phyloP scores from a whole-genome alignment of 352 stramenopile species.

The Thalassiosira ordinaria region DNA sequence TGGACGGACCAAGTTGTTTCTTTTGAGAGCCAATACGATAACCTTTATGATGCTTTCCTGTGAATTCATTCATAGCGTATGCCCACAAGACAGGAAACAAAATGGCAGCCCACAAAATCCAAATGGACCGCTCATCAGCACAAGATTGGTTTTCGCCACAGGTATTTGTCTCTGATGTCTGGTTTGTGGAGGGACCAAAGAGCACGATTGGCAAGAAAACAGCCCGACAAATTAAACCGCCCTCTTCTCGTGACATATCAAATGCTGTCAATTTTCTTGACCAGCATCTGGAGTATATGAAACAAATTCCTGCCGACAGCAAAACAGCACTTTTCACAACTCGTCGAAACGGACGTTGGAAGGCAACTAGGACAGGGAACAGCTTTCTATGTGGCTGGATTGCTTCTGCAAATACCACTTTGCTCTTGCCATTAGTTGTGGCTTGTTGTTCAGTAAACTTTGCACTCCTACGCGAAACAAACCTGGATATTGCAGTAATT shows the following conservation, averaged over 20 bases:
- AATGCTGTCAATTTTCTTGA: slow-evolving; percentile 58
- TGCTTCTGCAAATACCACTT: neutral
- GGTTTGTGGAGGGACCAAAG: no score
- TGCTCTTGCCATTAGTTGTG: neutral
- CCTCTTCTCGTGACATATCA: slow-evolving; percentile 43
- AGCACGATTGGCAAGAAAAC: slow-evolving; percentile 45
- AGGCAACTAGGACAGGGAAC: slow-evolving; percentile 48
- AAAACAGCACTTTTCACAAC: slow-evolving; percentile 44
- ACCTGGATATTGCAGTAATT: slow-evolving; percentile 2
- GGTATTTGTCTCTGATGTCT: slow-evolving; percentile 4
- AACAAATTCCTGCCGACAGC: slow-evolving; percentile 46
- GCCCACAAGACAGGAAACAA: slow-evolving; percentile 39
- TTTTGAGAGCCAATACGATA: no score
- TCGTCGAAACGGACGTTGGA: slow-evolving; percentile 61
- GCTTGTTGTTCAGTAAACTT: neutral
- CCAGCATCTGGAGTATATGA: slow-evolving; percentile 65
- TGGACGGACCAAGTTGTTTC: no score
- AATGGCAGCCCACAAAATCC: slow-evolving; percentile 45
- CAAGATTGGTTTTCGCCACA: slow-evolving; percentile 30
- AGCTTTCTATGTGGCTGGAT: slow-evolving; percentile 6
- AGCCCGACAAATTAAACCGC: slow-evolving; percentile 49
- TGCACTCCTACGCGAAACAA: no score
- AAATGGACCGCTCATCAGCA: slow-evolving; percentile 59
- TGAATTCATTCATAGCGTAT: slow-evolving; percentile 59
- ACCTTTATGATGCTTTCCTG: slow-evolving; percentile 50